phyloP scores from a whole-genome alignment of 768 basidiomycete species.

The Calvatia gigantea region DNA sequence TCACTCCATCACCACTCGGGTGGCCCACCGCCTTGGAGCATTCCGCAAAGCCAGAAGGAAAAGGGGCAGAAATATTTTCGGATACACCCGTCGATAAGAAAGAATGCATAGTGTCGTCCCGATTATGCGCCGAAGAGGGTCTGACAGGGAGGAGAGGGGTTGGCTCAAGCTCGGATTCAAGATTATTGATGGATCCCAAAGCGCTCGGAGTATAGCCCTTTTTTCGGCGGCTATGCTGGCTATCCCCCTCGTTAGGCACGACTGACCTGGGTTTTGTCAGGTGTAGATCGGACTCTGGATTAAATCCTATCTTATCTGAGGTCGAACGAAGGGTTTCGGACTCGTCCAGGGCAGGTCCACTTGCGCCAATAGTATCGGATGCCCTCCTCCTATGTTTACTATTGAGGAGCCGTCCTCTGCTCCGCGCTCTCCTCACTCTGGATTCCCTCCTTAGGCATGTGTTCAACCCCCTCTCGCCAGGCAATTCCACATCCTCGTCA shows the following conservation, averaged over 20 bases:
- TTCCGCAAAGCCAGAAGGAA: background rate
- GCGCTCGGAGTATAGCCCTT: background rate
- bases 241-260: background rate
- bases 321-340: background rate
- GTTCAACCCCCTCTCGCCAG: conserved; percentile 55
- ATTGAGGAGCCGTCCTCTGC: background rate
- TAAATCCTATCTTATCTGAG: background rate
- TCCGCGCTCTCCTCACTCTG: conserved; percentile 21
- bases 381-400: background rate
- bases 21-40: background rate
- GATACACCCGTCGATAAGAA: background rate
- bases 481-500: conserved; percentile 51
- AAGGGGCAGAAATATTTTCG: background rate
- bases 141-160: too few species aligned
- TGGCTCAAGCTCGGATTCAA: background rate
- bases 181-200: background rate
- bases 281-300: background rate
- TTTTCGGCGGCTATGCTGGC: background rate
- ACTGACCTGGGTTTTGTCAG: background rate
- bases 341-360: background rate
- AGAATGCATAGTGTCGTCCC: background rate
- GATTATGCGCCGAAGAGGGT: background rate
- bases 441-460: conserved; percentile 56
- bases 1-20: background rate
- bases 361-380: background rate